A percentile compares a stretch with the other conserved stretches of the same genome.
These are phyloP conservation scores for Ceratobasidium sp. DNA, from an alignment of 1,284 basidiomycete species.

Conservation along the genomic window DNA sequence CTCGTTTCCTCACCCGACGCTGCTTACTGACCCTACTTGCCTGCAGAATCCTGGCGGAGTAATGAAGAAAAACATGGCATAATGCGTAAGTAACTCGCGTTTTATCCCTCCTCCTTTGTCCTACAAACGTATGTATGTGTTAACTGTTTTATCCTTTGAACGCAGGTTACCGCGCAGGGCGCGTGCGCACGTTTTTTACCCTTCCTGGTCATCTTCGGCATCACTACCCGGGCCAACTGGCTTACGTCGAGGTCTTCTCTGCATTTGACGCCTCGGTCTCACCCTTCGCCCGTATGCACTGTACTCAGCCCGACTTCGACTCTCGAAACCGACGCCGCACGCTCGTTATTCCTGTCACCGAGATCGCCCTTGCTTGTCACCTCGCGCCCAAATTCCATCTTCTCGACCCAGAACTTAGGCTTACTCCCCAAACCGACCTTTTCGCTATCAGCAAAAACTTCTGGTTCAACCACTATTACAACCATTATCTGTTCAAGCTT, in stretches of 20 bases:
- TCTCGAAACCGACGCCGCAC: not conserved
- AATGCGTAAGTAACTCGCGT: not conserved
- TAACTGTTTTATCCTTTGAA: not conserved
- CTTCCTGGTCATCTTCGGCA: conserved; percentile 18
- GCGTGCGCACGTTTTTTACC: conserved; percentile 26
- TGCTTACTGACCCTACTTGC: no score
- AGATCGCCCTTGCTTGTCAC: conserved; percentile 20
- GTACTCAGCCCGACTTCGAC: not conserved
- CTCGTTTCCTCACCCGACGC: not conserved
- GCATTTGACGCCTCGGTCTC: conserved; percentile 10
- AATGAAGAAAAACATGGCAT: conserved; percentile 14
- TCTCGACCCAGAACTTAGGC: not conserved
- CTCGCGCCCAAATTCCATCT: conserved; percentile 17
- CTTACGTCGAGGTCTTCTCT: conserved; percentile 21
- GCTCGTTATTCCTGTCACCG: conserved; percentile 27
- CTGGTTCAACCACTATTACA: conserved; percentile 35
- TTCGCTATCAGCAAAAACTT: not conserved
- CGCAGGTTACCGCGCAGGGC: conserved; percentile 30
- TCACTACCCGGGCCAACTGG: conserved; percentile 1
- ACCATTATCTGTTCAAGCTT: conserved; percentile 2
- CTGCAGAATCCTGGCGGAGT: not conserved
- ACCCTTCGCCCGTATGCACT: not conserved
- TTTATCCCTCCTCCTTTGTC: not conserved
- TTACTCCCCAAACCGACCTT: conserved; percentile 1
- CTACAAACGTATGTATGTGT: not conserved